A percentile compares a stretch with the other conserved stretches of the same genome.
Conservation (phyloP, 805 yeast species). For the Schwanniomyces pseudopolymorphus region DNA sequence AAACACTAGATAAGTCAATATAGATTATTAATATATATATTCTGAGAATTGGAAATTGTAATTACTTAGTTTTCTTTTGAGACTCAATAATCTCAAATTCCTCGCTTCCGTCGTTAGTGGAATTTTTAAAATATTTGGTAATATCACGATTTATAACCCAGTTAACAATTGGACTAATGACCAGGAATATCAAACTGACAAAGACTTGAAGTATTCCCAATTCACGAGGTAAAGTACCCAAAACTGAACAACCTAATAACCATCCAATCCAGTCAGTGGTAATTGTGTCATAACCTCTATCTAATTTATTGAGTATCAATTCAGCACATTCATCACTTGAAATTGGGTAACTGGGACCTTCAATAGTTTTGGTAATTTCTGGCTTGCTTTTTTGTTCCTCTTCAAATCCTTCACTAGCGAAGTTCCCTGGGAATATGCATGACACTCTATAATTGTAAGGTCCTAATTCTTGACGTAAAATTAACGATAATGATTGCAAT, state of each 20-base stretch:
- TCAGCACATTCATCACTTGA: slow-evolving; percentile 65
- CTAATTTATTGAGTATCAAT: slow-evolving; percentile 54
- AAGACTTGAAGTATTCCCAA: slow-evolving; percentile 49
- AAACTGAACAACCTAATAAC: slow-evolving; percentile 63
- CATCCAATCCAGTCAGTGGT: slow-evolving; percentile 86
- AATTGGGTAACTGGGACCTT: slow-evolving; percentile 79
- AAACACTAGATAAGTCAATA: neutral
- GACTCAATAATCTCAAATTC: slow-evolving; percentile 1
- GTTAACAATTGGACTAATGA: slow-evolving; percentile 56
- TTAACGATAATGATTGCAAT: slow-evolving; percentile 67
- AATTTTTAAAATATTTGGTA: slow-evolving; percentile 43
- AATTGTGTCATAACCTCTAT: slow-evolving; percentile 66
- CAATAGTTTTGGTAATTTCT: slow-evolving; percentile 73
- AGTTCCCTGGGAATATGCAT: slow-evolving; percentile 85
- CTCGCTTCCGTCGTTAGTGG: slow-evolving; percentile 4
- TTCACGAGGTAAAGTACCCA: slow-evolving; percentile 70
- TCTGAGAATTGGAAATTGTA: neutral
- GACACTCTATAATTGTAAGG: slow-evolving; percentile 69
- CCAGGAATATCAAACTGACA: slow-evolving; percentile 34
- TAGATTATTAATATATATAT: neutral
- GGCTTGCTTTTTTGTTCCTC: slow-evolving; percentile 88
- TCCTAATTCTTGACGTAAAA: slow-evolving; percentile 76
- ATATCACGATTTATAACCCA: slow-evolving; percentile 54
- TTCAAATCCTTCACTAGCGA: slow-evolving; percentile 80
- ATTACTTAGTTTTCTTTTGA: slow-evolving; percentile 1